Conservation (phyloP, 2,329 filamentous ascomycete genomes). For the Beauveria sp. region DNA sequence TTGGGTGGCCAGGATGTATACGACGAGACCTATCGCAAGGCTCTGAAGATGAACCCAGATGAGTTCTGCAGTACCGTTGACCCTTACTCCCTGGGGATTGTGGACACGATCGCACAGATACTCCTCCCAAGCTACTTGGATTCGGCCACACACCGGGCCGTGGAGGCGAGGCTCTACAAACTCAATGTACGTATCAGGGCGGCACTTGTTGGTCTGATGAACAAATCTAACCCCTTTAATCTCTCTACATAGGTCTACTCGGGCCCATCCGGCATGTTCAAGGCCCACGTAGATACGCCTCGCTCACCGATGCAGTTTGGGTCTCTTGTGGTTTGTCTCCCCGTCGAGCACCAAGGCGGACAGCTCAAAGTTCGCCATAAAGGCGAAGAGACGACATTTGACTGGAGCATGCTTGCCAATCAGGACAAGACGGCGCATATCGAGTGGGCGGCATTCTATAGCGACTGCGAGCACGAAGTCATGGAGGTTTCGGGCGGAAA, state of each 20-base stretch:
- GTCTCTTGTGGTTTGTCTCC: conserved; percentile 46
- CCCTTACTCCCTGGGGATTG: conserved; percentile 43
- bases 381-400: conserved; percentile 27
- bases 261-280: conserved; percentile 42
- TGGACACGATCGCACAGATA: conserved; percentile 39
- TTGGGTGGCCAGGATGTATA: conserved; percentile 35
- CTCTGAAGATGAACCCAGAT: conserved; percentile 39
- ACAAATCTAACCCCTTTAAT: background rate
- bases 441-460: conserved; percentile 45
- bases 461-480: conserved; percentile 46
- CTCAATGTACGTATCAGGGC: conserved; percentile 36
- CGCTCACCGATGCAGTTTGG: conserved; percentile 41
- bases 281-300: conserved; percentile 46
- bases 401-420: conserved; percentile 27
- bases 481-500: conserved; percentile 41
- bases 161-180: conserved; percentile 49
- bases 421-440: conserved; percentile 15
- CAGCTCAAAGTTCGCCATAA: conserved; percentile 35
- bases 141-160: conserved; percentile 23
- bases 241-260: conserved; percentile 36
- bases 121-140: conserved; percentile 28
- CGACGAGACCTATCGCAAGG: conserved; percentile 46
- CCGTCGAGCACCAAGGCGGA: conserved; percentile 30
- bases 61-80: conserved; percentile 43
- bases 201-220: background rate